phyloP scores from a whole-genome alignment of 2,329 filamentous ascomycete species.

The Epichloe baconii region DNA sequence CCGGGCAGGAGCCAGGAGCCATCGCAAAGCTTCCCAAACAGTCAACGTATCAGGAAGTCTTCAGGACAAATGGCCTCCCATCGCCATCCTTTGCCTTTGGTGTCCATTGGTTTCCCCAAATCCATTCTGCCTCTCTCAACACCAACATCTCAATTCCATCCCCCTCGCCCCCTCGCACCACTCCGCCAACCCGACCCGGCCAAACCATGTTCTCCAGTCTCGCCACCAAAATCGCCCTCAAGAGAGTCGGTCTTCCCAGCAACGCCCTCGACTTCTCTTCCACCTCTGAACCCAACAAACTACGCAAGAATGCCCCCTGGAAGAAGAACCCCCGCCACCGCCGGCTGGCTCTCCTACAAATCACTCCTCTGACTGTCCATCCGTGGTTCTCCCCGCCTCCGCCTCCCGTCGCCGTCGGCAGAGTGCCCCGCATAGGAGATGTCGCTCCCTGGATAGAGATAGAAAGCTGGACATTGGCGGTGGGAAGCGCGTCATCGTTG shows the following conservation, averaged over 20 bases:
- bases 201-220: constrained; percentile 40
- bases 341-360: constrained; percentile 36
- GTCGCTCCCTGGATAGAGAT: constrained; percentile 32
- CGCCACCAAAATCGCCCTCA: constrained; percentile 44
- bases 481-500: constrained; percentile 32
- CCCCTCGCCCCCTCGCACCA: not conserved
- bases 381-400: constrained; percentile 40
- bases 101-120: too few species aligned
- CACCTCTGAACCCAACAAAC: constrained; percentile 19
- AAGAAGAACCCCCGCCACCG: constrained; percentile 20
- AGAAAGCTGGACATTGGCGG: constrained; percentile 28
- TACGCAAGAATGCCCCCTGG: constrained; percentile 19
- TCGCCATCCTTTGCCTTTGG: too few species aligned
- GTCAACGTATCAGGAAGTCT: not conserved
- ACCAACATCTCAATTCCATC: not conserved
- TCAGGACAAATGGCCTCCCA: not conserved
- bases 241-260: constrained; percentile 40
- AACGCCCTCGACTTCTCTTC: constrained; percentile 30
- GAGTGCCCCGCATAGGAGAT: constrained; percentile 34
- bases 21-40: not conserved
- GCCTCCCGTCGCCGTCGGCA: constrained; percentile 32
- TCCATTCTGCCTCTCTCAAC: not conserved
- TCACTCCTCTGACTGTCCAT: constrained; percentile 37
- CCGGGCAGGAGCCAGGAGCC: not conserved
- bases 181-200: not conserved